A percentile compares a stretch with the other conserved stretches of the same genome.
These are phyloP conservation scores for Ophiostoma perfectum DNA, from an alignment of 2,329 filamentous ascomycete genomes.

Conservation along the genomic window DNA sequence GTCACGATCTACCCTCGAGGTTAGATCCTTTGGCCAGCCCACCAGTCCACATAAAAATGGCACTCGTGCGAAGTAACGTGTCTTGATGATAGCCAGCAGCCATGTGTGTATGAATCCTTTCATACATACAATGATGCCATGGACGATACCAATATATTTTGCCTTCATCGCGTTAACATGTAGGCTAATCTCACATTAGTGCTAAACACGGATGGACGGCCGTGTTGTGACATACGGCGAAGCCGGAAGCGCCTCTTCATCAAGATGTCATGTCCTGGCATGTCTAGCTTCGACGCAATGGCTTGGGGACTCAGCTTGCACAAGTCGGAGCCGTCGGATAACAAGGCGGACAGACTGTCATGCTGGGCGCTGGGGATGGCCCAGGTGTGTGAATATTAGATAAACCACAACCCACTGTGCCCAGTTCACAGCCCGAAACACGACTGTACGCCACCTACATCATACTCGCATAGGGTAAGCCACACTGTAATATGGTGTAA, in stretches of 20 bases:
- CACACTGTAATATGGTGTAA: too few relatives aligned
- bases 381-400: too few relatives aligned
- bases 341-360: too few relatives aligned
- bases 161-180: background rate
- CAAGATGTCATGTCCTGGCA: constrained; percentile 3
- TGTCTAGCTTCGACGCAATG: background rate
- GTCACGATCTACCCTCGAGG: background rate
- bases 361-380: too few relatives aligned
- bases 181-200: background rate
- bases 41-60: background rate
- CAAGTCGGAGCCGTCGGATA: background rate
- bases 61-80: background rate
- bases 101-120: background rate
- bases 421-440: too few relatives aligned
- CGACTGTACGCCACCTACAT: too few relatives aligned
- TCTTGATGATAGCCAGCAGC: background rate
- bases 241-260: background rate
- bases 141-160: too few relatives aligned
- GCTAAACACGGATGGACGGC: background rate
- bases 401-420: too few relatives aligned
- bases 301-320: background rate
- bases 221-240: background rate
- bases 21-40: constrained; percentile 1
- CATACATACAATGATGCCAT: too few relatives aligned
- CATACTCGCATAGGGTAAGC: too few relatives aligned